Evolutionary conservation across 768 basidiomycete species (phyloP), one percentile per base, ranked within the genome.

Genomic region (Baorangia bicolor): DNA sequence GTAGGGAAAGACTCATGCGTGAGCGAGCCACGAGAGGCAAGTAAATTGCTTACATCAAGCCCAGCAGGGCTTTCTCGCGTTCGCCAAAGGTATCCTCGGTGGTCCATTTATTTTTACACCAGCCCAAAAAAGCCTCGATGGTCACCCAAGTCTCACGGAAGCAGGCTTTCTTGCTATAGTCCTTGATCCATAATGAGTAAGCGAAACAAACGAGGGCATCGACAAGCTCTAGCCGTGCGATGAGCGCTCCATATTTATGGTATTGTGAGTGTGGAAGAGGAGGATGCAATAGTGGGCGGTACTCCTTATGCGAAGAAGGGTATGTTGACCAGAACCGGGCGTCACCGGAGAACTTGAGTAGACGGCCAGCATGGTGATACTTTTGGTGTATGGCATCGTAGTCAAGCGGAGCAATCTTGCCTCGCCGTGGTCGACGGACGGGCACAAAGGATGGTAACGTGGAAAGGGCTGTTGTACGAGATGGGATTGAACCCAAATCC

Each of bases 181-280:
- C 90, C 64, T 81, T 85, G 70, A 82, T 84, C 92, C 91, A 94
- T 61, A 90, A 78, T 5, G 88, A 81, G 67, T 91, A 94, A 5
- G 88, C 83, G 73, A 93, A 94, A 73, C 87, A 88, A 40, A 93
- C 76, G 53, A 93, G 80, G 40, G 91, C 87, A 70, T 94, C 90
- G 38, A 91, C 73, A 44, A 90, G 84, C 68, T 92, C 91, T 20
- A 92, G 78, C 25, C 88, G 81, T 28, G 88, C 87, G 65, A 92
- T 87, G 59, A 90, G 73, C 21, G 84, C 84, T 20, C 87, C 89
- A 59, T 84, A 79, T 67, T 86, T 87, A 69, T 90, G 86, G 69
- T 92, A 92, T 35, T 81, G 73, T 0, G 89, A 89, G 58, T 80
- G 80, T 12, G 81, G 78, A 6, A 80, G 76, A 7, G 88, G 88